Conservation (phyloP, 768 basidiomycete genomes). For the Mycena capillaripes region DNA sequence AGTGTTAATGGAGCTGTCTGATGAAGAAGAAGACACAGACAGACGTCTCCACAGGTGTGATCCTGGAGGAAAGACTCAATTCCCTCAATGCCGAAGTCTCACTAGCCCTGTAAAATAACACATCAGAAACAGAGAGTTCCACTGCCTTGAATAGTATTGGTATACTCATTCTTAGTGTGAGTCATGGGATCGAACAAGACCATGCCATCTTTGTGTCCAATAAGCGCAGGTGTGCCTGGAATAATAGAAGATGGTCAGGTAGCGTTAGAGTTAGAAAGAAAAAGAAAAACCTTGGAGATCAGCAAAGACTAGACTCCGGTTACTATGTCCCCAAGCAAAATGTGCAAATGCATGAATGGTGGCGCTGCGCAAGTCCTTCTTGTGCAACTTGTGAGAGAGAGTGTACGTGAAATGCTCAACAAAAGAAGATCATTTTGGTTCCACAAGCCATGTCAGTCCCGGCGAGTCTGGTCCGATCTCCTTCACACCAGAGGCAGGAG, state of each 20-base stretch:
- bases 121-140: neutral
- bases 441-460: slow-evolving; percentile 2
- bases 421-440: neutral
- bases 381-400: neutral
- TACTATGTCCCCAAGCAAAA: slow-evolving; percentile 11
- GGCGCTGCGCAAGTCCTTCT: slow-evolving; percentile 4
- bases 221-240: neutral
- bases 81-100: neutral
- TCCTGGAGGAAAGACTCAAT: neutral
- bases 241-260: neutral
- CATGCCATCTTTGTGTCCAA: neutral
- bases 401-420: neutral
- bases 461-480: neutral
- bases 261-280: neutral
- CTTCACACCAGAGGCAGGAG: neutral
- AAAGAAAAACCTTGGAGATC: neutral
- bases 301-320: neutral
- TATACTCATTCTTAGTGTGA: neutral
- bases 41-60: no score
- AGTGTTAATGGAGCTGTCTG: no score
- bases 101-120: neutral
- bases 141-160: neutral
- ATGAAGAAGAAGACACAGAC: no score
- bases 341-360: slow-evolving; percentile 4
- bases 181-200: neutral